Evolutionary conservation across 805 yeast genomes (phyloP).

Genomic region (Yarrowia sp.): DNA sequence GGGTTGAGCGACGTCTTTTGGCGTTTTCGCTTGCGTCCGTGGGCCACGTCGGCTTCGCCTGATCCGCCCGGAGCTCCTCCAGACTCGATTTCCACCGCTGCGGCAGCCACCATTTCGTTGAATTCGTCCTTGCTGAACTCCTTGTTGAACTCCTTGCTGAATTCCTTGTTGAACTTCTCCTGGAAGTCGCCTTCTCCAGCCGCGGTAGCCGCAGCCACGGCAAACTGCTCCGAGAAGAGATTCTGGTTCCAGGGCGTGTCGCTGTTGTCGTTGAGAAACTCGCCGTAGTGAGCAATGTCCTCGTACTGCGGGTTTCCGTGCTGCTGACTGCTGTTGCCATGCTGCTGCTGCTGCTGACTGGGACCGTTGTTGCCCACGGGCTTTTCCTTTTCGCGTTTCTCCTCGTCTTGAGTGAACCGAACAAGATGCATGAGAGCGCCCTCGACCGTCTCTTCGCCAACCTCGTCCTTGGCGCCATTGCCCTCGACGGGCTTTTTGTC

Average conservation of each 20-base stretch:
- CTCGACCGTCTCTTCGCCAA: conserved; percentile 43
- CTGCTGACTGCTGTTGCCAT: conserved; percentile 11
- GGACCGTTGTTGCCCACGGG: conserved; percentile 10
- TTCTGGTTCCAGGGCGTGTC: conserved; percentile 38
- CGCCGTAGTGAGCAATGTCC: conserved; percentile 46
- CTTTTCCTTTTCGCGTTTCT: conserved; percentile 37
- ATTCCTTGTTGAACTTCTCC: conserved; percentile 26
- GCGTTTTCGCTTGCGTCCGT: conserved; percentile 35
- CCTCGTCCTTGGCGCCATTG: conserved; percentile 42
- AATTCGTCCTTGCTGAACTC: conserved; percentile 18
- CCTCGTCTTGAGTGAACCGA: conserved; percentile 38
- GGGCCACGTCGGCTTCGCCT: background rate
- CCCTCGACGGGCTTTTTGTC: background rate
- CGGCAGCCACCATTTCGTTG: conserved; percentile 38
- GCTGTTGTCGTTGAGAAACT: conserved; percentile 56
- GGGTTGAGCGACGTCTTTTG: conserved; percentile 31
- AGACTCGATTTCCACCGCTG: conserved; percentile 31
- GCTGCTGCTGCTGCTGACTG: conserved; percentile 19
- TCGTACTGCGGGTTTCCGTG: conserved; percentile 32
- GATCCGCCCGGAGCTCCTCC: background rate
- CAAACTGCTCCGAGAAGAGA: conserved; percentile 36
- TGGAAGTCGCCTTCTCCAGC: conserved; percentile 36
- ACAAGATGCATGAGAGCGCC: conserved; percentile 39
- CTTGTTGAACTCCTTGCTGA: conserved; percentile 16
- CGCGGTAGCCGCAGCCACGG: conserved; percentile 37